Evolutionary conservation across 2,329 filamentous ascomycete species (phyloP), one percentile per base, ranked within the genome.

Genomic region (Ophiocordyceps unilateralis): DNA sequence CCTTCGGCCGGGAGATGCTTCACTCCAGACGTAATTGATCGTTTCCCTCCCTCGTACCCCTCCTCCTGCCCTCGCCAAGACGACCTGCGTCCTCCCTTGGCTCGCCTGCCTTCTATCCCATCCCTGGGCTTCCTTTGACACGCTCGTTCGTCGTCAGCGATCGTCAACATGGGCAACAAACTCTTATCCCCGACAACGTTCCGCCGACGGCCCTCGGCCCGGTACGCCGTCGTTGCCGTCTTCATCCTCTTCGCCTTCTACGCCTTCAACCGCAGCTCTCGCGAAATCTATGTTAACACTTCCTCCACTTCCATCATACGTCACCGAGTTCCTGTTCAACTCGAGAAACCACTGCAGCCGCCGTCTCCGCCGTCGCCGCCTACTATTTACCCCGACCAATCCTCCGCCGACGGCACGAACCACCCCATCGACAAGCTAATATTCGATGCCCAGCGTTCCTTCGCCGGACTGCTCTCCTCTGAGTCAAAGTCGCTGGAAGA

Each of bases 381-480:
- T 42, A 51, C 54, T 43, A 46, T 50, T 4, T 44, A 49, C 22
- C 47, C 49, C 12, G 58, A 57, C 54, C 49, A 56, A 41, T 45
- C 46, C 17, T 47, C 47, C 36, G 47, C 7, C 17, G 21, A 42
- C 3, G 51, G 49, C n/a, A 48, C 51, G 3, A 54, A 55, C 30
- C 69, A 75, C 48, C 68, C 70, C n/a, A 73, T 75, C 48, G 63
- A 67, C 48, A 56, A 58, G 30, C 61, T 74, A 36, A 69, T 74
- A 48, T 51, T 55, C 37, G 60, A 65, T 7, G 69, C 70, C 42
- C 64, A 66, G 41, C 51, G 55, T 24, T 55, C 57, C 15, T 70
- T 71, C 48, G 58, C 62, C 14, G 49, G 52, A 11, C 49, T 66
- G 22, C 55, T 74, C n/a, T 51, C 59, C 15, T 59, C 62, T 28